A percentile compares a stretch with the other conserved stretches of the same genome.
These are phyloP conservation scores for Phytophthora sansomeana DNA, from an alignment of 352 stramenopile genomes.

Conservation along the genomic window DNA sequence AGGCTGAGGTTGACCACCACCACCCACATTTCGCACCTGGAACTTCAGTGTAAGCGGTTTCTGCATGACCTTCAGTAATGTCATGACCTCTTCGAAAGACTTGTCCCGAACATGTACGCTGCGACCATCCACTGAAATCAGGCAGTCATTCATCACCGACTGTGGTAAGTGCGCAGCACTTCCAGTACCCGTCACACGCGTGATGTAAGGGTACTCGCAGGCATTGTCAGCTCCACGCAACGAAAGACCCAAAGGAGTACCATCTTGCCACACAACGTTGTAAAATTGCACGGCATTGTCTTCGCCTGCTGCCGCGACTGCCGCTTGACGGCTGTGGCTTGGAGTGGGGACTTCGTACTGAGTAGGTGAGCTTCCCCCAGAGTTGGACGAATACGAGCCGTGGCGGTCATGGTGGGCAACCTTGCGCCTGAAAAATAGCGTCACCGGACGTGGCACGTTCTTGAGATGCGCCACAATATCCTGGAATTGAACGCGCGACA, in stretches of 20 bases:
- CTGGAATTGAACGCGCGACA: slow-evolving; percentile 73
- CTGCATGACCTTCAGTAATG: slow-evolving; percentile 87
- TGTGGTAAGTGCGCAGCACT: slow-evolving; percentile 82
- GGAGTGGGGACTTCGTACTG: slow-evolving; percentile 54
- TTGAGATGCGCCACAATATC: slow-evolving; percentile 85
- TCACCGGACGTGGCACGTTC: slow-evolving; percentile 80
- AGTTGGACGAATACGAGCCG: slow-evolving; percentile 53
- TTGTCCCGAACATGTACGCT: slow-evolving; percentile 85
- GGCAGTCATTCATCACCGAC: slow-evolving; percentile 75
- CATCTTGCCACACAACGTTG: slow-evolving; percentile 86
- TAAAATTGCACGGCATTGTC: slow-evolving; percentile 71
- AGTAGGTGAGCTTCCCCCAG: slow-evolving; percentile 36
- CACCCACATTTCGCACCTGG: slow-evolving; percentile 56
- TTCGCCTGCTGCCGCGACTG: slow-evolving; percentile 35
- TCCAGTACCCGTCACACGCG: slow-evolving; percentile 82
- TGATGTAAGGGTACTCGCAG: slow-evolving; percentile 90
- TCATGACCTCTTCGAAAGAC: slow-evolving; percentile 90
- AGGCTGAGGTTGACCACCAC: slow-evolving; percentile 10
- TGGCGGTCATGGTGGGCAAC: slow-evolving; percentile 35
- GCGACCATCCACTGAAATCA: slow-evolving; percentile 84
- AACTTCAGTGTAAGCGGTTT: slow-evolving; percentile 90
- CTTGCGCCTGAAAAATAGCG: slow-evolving; percentile 76
- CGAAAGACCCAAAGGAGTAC: slow-evolving; percentile 76
- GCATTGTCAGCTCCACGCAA: slow-evolving; percentile 72
- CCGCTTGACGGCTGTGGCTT: slow-evolving; percentile 45